Percentiles rank a stretch among this genome's conserved stretches.
These are phyloP conservation scores for Avicennia marina DNA, from an alignment of 257 asterid genomes.

Conservation along the genomic window DNA sequence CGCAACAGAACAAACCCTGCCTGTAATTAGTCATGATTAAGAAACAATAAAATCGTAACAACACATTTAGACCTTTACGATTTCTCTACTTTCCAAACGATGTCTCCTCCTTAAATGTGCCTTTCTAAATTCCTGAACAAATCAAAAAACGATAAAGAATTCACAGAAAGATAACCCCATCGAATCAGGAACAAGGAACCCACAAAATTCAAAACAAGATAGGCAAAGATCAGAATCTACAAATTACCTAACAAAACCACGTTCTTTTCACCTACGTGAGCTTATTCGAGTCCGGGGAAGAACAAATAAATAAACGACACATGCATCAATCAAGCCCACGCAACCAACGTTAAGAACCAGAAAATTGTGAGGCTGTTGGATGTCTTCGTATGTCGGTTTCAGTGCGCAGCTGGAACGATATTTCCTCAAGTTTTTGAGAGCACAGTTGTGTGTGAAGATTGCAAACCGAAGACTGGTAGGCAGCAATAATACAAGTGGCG, in stretches of 20 bases:
- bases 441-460: no score
- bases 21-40: background rate
- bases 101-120: background rate
- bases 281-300: background rate
- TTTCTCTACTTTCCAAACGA: background rate
- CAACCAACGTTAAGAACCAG: no score
- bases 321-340: background rate
- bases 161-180: background rate
- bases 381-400: no score
- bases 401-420: no score
- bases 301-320: background rate
- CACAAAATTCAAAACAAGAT: background rate
- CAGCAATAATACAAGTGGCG: no score
- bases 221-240: background rate
- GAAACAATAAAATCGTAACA: background rate
- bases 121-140: background rate
- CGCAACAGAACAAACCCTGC: background rate
- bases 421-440: no score
- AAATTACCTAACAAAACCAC: background rate
- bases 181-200: background rate
- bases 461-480: no score
- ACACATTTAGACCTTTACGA: background rate
- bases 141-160: background rate
- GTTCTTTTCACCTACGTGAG: slow-evolving; percentile 14
- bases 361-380: no score